A percentile compares a stretch with the other conserved stretches of the same genome.
Evolutionary conservation across 1,284 basidiomycete species (phyloP).

Genomic region (Puccinia hordei): DNA sequence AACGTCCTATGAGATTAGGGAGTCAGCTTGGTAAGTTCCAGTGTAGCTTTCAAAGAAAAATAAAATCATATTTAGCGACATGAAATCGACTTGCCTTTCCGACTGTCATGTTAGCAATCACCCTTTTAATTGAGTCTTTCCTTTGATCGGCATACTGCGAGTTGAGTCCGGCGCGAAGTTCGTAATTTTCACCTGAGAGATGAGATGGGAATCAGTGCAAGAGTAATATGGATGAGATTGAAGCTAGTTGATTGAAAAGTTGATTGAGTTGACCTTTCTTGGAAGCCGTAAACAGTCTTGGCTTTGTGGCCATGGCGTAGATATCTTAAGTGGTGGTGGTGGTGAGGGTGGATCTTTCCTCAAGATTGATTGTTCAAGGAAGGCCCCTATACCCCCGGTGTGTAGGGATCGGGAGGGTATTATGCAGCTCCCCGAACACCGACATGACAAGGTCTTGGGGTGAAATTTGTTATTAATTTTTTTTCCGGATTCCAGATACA

Average conservation of each 20-base stretch:
- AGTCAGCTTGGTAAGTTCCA: constrained; percentile 10
- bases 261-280: constrained; percentile 55
- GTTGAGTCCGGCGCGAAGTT: constrained; percentile 70
- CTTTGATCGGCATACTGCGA: constrained; percentile 59
- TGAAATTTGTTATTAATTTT: too few relatives aligned
- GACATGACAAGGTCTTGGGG: too few relatives aligned
- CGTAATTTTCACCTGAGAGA: constrained; percentile 79
- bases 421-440: too few relatives aligned
- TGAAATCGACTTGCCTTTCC: constrained; percentile 76
- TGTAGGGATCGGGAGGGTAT: too few relatives aligned
- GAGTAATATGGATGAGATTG: background rate
- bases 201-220: background rate
- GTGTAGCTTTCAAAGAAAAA: background rate
- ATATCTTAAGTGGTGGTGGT: background rate
- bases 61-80: background rate
- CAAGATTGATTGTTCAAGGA: too few relatives aligned
- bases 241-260: background rate
- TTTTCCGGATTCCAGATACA: too few relatives aligned
- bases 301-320: constrained; percentile 53
- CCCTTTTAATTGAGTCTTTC: constrained; percentile 60
- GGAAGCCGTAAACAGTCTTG: constrained; percentile 59
- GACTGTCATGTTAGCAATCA: constrained; percentile 86
- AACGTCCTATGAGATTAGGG: constrained; percentile 26
- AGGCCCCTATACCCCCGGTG: too few relatives aligned
- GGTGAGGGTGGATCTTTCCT: background rate